These are phyloP conservation scores for Flammula alnicola DNA, from an alignment of 1,284 basidiomycete genomes.

Conservation along the genomic window DNA sequence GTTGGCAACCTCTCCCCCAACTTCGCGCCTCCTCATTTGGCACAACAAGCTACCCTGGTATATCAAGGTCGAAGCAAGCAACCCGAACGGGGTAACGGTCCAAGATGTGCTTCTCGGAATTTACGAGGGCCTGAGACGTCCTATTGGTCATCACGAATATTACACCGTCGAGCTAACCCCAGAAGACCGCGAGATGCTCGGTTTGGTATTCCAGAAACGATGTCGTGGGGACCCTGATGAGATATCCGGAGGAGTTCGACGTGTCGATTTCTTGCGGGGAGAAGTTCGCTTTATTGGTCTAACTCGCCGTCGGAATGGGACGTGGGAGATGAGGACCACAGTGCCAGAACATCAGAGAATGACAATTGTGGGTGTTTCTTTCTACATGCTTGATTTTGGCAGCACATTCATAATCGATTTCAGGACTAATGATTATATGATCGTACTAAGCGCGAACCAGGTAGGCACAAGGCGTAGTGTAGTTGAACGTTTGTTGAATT, in stretches of 20 bases:
- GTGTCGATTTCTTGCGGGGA: conserved; percentile 22
- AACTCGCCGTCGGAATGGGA: conserved; percentile 14
- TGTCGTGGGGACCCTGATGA: conserved; percentile 17
- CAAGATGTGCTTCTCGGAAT: conserved; percentile 19
- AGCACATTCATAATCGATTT: too few species aligned
- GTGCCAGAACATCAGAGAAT: conserved; percentile 13
- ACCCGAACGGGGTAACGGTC: conserved; percentile 15
- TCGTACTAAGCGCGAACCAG: too few species aligned
- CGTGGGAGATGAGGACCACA: conserved; percentile 22
- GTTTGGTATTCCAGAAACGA: conserved; percentile 17
- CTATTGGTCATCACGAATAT: conserved; percentile 22
- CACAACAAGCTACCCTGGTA: conserved; percentile 22
- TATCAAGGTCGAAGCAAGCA: conserved; percentile 13
- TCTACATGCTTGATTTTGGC: background rate
- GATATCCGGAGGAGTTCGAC: conserved; percentile 15
- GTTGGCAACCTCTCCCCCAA: conserved; percentile 19
- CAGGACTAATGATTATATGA: too few species aligned
- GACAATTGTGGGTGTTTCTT: conserved; percentile 20
- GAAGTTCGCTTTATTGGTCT: conserved; percentile 20
- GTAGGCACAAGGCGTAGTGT: too few species aligned
- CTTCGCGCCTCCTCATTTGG: conserved; percentile 16
- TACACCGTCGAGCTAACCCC: conserved; percentile 20
- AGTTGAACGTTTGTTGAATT: too few species aligned
- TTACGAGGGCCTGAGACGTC: conserved; percentile 16
- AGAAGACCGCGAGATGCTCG: conserved; percentile 18